Evolutionary conservation across 2,329 filamentous ascomycete species (phyloP), one percentile per base, ranked within the genome.

Genomic region (Blumeriella jaapii): DNA sequence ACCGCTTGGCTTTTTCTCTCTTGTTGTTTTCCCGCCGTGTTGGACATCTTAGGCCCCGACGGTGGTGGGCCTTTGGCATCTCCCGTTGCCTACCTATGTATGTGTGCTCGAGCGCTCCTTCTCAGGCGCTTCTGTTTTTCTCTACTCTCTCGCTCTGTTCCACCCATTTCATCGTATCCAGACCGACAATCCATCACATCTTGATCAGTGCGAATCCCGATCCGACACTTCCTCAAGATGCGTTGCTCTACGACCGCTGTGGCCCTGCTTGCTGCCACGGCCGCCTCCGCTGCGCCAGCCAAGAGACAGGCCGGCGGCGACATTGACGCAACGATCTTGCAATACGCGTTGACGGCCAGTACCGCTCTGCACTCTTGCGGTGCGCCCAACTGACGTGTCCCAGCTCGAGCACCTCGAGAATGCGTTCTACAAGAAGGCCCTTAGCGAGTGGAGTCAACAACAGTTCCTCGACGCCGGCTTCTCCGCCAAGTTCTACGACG

Each of bases 381-480:
- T 33, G 22, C 7, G 10, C 22, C 20, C 20, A 11, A 22, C 20
- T 22, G 22, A 24, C 12, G 22, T n/a, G 12, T 24, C 22, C 30
- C 28, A 51, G 39, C 63, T 73, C 8, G 71, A 74, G 55, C 65
- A 71, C 41, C 65, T 74, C 23, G 77, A 82, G 57, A 62, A 74
- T 42, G 63, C 62, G 32, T 82, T 81, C 59, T 82, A 82, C 59
- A 61, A 61, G 23, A 53, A 76, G 29, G 76, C 69, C 24, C 61
- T 82, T 5, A 55, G 61, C 40, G 73, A 71, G 46, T 80, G 69
- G 60, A 62, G 61, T 22, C 54, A 64, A 36, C 41, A 55, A 2
- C 61, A 70, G 44, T 78, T 78, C 52, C 47, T 56, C 14, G 58
- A 55, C 16, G 69, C 69, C 24, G 71, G 70, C 10, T 68, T 64